Evolutionary conservation across 441 rosid species (phyloP).

Genomic region (Populus hybrid): DNA sequence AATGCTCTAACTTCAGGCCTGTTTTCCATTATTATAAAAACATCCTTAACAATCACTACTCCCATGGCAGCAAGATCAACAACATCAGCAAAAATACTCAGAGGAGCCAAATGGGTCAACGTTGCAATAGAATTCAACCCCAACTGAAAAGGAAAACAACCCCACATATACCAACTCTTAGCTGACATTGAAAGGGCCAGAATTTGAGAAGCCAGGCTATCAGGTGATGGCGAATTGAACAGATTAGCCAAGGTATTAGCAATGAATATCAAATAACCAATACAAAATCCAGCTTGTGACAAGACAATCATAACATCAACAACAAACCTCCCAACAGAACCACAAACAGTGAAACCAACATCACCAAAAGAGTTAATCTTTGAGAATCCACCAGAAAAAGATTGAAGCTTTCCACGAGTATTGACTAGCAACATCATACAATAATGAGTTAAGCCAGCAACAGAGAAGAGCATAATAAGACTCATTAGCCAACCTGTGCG

Average conservation of each 20-base stretch:
- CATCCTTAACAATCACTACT: constrained; percentile 58
- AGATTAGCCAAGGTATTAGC: constrained; percentile 40
- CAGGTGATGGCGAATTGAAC: constrained; percentile 13
- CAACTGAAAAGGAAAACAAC: constrained; percentile 69
- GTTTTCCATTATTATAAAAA: constrained; percentile 30
- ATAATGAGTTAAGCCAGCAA: constrained; percentile 46
- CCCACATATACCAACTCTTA: constrained; percentile 56
- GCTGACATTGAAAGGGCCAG: constrained; percentile 30
- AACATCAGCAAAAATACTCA: constrained; percentile 80
- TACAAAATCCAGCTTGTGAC: constrained; percentile 64
- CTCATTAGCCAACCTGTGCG: constrained; percentile 81
- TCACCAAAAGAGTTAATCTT: constrained; percentile 66
- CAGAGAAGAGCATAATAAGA: constrained; percentile 53
- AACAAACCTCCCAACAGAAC: constrained; percentile 47
- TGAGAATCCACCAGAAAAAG: constrained; percentile 26
- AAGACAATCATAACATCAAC: constrained; percentile 54
- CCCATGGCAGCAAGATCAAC: constrained; percentile 78
- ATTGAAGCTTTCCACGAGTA: constrained; percentile 64
- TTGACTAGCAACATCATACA: constrained; percentile 76
- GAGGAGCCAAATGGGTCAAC: constrained; percentile 74
- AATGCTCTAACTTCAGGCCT: constrained; percentile 53
- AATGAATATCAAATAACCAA: constrained; percentile 46
- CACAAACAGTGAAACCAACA: constrained; percentile 68
- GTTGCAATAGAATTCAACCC: constrained; percentile 65
- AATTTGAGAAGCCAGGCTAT: constrained; percentile 21